Evolutionary conservation across 1,139 yeast genomes (phyloP).

Genomic region (Saccharomyces hybrid): DNA sequence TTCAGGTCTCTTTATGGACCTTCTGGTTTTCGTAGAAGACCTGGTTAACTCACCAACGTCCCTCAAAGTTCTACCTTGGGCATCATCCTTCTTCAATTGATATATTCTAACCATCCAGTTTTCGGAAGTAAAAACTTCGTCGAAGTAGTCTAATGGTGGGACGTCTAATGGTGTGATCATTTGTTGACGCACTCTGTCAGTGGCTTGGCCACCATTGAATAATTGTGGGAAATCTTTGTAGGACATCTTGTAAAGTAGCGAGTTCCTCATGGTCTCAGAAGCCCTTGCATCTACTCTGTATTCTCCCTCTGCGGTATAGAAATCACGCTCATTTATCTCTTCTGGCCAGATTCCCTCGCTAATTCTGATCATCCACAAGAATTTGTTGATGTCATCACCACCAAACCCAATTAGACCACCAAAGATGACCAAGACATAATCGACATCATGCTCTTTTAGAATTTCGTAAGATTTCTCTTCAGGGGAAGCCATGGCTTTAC

Average conservation of each 20-base stretch:
- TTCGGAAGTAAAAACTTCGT: conserved; percentile 91
- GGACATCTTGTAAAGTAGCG: conserved; percentile 92
- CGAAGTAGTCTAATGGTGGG: conserved; percentile 66
- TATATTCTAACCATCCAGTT: conserved; percentile 96
- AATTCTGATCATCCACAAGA: conserved; percentile 97
- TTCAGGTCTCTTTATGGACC: conserved; percentile 46
- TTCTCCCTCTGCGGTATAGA: conserved; percentile 78
- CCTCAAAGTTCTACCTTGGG: conserved; percentile 66
- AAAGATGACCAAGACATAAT: conserved; percentile 84
- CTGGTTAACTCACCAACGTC: conserved; percentile 44
- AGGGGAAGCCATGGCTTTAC: conserved; percentile 89
- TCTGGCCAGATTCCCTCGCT: conserved; percentile 99
- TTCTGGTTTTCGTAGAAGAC: conserved; percentile 32
- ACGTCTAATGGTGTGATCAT: conserved; percentile 48
- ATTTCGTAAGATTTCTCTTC: conserved; percentile 88
- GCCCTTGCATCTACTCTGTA: conserved; percentile 81
- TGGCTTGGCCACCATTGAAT: conserved; percentile 53
- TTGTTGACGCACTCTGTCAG: conserved; percentile 87
- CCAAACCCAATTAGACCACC: conserved; percentile 93
- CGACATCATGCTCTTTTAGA: conserved; percentile 86
- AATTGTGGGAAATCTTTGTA: conserved; percentile 79
- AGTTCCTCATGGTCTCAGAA: conserved; percentile 73
- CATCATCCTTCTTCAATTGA: conserved; percentile 85
- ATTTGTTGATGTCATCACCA: conserved; percentile 96
- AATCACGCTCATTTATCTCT: conserved; percentile 78